Evolutionary conservation across 495 filamentous ascomycete genomes (phyloP).

Genomic region (Xylaria grammica): DNA sequence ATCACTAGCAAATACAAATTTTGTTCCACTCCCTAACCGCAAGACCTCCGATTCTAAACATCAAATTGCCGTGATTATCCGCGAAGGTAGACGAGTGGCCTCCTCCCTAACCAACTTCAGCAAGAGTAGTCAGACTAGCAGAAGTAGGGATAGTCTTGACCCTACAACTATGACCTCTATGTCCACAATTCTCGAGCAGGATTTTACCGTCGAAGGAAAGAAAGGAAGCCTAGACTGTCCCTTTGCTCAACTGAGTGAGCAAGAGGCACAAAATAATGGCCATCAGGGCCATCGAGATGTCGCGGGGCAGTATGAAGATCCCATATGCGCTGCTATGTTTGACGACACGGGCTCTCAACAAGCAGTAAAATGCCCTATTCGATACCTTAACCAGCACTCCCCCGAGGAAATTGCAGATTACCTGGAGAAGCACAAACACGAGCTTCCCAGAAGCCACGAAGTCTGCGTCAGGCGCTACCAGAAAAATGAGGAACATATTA

Average conservation of each 20-base stretch:
- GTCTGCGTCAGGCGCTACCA: constrained; percentile 89
- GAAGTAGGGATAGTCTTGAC: constrained; percentile 44
- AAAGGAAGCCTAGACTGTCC: constrained; percentile 67
- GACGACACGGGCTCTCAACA: constrained; percentile 57
- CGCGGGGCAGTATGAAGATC: constrained; percentile 52
- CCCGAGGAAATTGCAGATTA: constrained; percentile 90
- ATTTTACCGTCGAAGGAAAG: constrained; percentile 68
- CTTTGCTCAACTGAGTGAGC: constrained; percentile 48
- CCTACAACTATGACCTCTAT: constrained; percentile 52
- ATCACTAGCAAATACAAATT: constrained; percentile 46
- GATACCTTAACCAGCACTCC: constrained; percentile 85
- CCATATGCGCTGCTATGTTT: constrained; percentile 65
- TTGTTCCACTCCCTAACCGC: constrained; percentile 57
- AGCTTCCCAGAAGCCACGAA: constrained; percentile 87
- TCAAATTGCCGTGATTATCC: constrained; percentile 59
- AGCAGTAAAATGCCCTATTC: constrained; percentile 80
- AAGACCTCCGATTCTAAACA: constrained; percentile 51
- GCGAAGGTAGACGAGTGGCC: constrained; percentile 60
- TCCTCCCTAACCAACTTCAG: constrained; percentile 44
- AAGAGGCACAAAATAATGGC: constrained; percentile 28
- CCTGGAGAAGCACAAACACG: constrained; percentile 90
- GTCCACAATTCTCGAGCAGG: constrained; percentile 64
- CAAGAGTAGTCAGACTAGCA: constrained; percentile 45
- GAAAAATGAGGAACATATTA: constrained; percentile 78
- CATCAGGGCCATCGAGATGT: constrained; percentile 25